These are phyloP conservation scores for Kingdonia uniflora DNA, from an alignment of 164 flowering plant genomes.

Conservation along the genomic window DNA sequence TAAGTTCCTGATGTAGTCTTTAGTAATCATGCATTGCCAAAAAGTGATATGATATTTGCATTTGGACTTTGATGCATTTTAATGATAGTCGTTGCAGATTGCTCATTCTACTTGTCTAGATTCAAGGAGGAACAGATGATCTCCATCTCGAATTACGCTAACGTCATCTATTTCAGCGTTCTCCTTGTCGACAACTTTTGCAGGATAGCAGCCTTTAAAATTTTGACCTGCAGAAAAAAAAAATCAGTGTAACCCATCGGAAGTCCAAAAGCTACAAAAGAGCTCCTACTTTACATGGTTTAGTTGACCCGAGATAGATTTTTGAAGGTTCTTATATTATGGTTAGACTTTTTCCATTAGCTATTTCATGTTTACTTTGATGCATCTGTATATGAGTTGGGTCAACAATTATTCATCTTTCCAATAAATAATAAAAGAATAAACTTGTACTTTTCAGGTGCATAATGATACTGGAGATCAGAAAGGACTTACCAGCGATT, in stretches of 20 bases:
- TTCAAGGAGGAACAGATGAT: constrained; percentile 59
- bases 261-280: constrained; percentile 10
- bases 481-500: constrained; percentile 55
- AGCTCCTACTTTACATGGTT: neutral
- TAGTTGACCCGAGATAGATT: neutral
- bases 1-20: no score
- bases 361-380: neutral
- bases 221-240: constrained; percentile 68
- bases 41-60: constrained; percentile 11
- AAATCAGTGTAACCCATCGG: constrained; percentile 12
- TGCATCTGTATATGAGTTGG: no score
- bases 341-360: neutral
- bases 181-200: constrained; percentile 49
- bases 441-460: constrained; percentile 17
- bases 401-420: no score
- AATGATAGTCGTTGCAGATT: constrained; percentile 3
- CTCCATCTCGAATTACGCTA: constrained; percentile 69
- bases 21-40: constrained; percentile 12
- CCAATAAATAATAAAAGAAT: no score
- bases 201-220: constrained; percentile 51
- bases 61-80: constrained; percentile 11
- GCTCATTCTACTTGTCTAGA: no score
- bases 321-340: neutral
- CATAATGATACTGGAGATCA: constrained; percentile 11
- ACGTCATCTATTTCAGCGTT: constrained; percentile 86